These are phyloP conservation scores for Erigeron canadensis DNA, from an alignment of 129 eudicot genomes.

Conservation along the genomic window DNA sequence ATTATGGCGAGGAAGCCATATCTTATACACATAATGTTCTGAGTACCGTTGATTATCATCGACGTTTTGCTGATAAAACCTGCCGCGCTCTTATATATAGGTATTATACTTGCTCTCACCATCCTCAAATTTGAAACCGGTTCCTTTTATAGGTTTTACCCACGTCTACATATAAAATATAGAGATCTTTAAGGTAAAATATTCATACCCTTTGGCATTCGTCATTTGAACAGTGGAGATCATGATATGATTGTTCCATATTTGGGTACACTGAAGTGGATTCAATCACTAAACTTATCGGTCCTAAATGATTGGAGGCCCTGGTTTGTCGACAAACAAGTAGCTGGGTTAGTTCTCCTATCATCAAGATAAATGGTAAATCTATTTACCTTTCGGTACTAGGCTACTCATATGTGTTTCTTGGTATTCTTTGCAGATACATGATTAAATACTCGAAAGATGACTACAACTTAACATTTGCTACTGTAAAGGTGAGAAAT, in stretches of 20 bases:
- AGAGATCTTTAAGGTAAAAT: neutral
- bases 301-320: slow-evolving; percentile 15
- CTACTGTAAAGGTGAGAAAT: slow-evolving; percentile 32
- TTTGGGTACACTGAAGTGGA: slow-evolving; percentile 12
- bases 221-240: slow-evolving; percentile 27
- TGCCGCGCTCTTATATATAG: slow-evolving; percentile 34
- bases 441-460: slow-evolving; percentile 23
- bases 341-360: slow-evolving; percentile 32
- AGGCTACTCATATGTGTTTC: neutral
- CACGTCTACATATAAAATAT: neutral
- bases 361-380: neutral
- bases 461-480: slow-evolving; percentile 27
- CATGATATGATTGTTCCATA: slow-evolving; percentile 33
- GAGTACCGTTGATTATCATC: slow-evolving; percentile 26
- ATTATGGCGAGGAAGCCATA: neutral
- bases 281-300: slow-evolving; percentile 1
- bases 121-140: neutral
- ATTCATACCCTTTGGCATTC: neutral
- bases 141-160: neutral
- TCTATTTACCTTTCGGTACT: neutral
- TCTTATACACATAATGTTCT: slow-evolving; percentile 20
- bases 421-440: slow-evolving; percentile 29
- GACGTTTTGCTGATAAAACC: slow-evolving; percentile 5
- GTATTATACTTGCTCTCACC: neutral
- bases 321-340: slow-evolving; percentile 12